Evolutionary conservation across 371 early-diverging fungal genomes (phyloP).

Genomic region (Mucor velutinosus): DNA sequence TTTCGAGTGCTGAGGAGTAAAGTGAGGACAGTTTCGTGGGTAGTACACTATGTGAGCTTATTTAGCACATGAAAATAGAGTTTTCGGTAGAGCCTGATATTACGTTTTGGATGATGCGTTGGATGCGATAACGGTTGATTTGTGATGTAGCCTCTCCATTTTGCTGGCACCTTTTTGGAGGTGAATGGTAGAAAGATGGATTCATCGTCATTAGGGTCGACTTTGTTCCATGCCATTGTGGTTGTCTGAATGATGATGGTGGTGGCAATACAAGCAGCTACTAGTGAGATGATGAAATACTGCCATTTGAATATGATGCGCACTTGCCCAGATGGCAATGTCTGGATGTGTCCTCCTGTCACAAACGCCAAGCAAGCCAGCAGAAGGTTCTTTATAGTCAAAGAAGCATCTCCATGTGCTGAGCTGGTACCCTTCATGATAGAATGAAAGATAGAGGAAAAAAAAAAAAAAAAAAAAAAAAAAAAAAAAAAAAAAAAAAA

Average conservation of each 20-base stretch:
- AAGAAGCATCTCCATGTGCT: background rate
- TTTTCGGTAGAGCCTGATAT: background rate
- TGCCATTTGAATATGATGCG: slow-evolving; percentile 22
- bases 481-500: background rate
- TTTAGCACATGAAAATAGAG: background rate
- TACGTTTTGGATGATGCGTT: slow-evolving; percentile 36
- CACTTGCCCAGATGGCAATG: slow-evolving; percentile 14
- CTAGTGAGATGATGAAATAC: slow-evolving; percentile 15
- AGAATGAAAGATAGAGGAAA: too few species aligned
- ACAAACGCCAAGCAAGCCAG: slow-evolving; percentile 5
- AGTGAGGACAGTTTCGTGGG: slow-evolving; percentile 49
- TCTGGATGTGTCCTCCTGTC: slow-evolving; percentile 16
- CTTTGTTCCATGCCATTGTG: slow-evolving; percentile 6
- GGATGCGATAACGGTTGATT: slow-evolving; percentile 16
- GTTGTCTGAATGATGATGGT: slow-evolving; percentile 4
- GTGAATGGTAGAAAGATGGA: slow-evolving; percentile 34
- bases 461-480: background rate
- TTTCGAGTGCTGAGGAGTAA: slow-evolving; percentile 11
- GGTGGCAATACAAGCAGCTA: slow-evolving; percentile 9
- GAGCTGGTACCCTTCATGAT: background rate
- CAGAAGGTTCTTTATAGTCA: background rate
- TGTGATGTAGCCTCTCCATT: slow-evolving; percentile 32
- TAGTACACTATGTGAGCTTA: slow-evolving; percentile 37
- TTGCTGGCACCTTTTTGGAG: slow-evolving; percentile 20
- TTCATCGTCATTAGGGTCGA: slow-evolving; percentile 23